Evolutionary conservation across 306 rosid species (phyloP).

Genomic region (Medicago truncatula): DNA sequence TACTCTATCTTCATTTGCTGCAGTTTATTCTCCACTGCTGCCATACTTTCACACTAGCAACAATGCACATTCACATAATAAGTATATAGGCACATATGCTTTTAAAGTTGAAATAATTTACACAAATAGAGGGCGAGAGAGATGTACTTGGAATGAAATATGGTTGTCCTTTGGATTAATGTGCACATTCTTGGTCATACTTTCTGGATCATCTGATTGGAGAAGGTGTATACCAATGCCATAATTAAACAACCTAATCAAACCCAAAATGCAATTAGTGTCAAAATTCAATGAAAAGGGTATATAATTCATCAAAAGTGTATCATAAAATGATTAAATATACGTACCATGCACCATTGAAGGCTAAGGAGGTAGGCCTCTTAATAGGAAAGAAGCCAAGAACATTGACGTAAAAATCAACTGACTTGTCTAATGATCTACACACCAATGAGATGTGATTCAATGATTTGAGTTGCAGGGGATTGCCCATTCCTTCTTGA

Average conservation of each 20-base stretch:
- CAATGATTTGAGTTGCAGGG: constrained; percentile 72
- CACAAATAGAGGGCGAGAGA: background rate
- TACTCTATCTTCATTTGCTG: constrained; percentile 69
- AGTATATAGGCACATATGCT: background rate
- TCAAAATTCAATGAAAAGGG: background rate
- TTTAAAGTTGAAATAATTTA: background rate
- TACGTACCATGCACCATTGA: constrained; percentile 52
- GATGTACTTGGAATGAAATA: constrained; percentile 63
- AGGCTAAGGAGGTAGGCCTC: constrained; percentile 46
- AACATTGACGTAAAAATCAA: constrained; percentile 64
- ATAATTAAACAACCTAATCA: constrained; percentile 69
- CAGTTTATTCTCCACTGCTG: constrained; percentile 59
- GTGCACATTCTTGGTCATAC: constrained; percentile 48
- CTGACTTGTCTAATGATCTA: constrained; percentile 69
- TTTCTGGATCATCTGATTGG: constrained; percentile 65
- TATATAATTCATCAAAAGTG: no score
- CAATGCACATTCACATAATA: background rate
- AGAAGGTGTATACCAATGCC: constrained; percentile 85
- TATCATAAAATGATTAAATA: background rate
- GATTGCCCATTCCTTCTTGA: constrained; percentile 49
- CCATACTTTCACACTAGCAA: constrained; percentile 70
- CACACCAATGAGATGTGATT: constrained; percentile 80
- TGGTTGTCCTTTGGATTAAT: constrained; percentile 79
- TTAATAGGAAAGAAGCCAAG: constrained; percentile 67
- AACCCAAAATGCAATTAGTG: background rate